Evolutionary conservation across 495 filamentous ascomycete genomes (phyloP).

Genomic region (Monascus purpureus): DNA sequence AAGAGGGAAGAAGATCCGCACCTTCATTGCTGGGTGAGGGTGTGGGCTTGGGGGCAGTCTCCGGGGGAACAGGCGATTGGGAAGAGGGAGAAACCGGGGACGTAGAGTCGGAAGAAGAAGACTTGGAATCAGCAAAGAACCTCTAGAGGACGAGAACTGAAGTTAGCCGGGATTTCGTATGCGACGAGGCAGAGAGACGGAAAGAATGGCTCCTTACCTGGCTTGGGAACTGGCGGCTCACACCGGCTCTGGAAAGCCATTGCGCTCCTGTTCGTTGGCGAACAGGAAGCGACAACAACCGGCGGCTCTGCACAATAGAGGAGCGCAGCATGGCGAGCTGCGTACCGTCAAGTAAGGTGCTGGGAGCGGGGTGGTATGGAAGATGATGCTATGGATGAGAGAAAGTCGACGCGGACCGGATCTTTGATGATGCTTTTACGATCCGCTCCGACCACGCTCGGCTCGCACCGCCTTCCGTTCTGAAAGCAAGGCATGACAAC

Average conservation of each 20-base stretch:
- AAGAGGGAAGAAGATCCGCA: neutral
- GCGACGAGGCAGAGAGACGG: neutral
- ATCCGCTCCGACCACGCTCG: conserved; percentile 27
- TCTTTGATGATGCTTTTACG: conserved; percentile 25
- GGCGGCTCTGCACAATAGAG: conserved; percentile 31
- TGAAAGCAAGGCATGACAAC: too few relatives aligned
- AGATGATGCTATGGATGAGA: conserved; percentile 16
- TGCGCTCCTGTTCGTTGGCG: conserved; percentile 30
- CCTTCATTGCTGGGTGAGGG: conserved; percentile 1
- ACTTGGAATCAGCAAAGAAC: conserved; percentile 31
- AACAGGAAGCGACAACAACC: conserved; percentile 27
- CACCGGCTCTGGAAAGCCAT: conserved; percentile 32
- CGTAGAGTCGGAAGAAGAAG: conserved; percentile 16
- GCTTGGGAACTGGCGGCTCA: conserved; percentile 26
- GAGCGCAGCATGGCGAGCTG: conserved; percentile 38
- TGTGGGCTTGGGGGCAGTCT: conserved; percentile 46
- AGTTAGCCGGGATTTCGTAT: conserved; percentile 6
- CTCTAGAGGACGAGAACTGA: conserved; percentile 16
- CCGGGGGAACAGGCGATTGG: conserved; percentile 40
- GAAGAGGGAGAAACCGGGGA: conserved; percentile 34
- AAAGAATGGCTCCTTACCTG: conserved; percentile 20
- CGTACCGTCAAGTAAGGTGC: conserved; percentile 23
- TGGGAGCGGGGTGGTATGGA: conserved; percentile 15
- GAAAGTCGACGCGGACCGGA: conserved; percentile 19
- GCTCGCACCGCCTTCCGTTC: neutral